A percentile compares a stretch with the other conserved stretches of the same genome.
phyloP scores from a whole-genome alignment of 169 alveolate species.

The Theileria luwenshuni region DNA sequence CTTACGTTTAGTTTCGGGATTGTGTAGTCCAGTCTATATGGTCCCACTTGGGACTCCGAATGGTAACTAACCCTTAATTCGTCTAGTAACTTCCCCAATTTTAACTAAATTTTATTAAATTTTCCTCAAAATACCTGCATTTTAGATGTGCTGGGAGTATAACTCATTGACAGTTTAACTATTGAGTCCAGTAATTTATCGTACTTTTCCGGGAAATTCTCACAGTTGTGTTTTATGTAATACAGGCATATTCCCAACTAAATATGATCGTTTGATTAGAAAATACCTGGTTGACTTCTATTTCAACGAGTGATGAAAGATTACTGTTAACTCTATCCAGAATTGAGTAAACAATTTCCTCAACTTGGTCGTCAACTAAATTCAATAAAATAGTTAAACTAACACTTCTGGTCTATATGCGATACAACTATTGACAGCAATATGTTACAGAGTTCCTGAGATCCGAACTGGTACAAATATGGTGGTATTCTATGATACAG shows the following conservation, averaged over 20 bases:
- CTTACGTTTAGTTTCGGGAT: constrained; percentile 56
- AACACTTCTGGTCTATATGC: constrained; percentile 36
- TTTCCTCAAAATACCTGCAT: constrained; percentile 46
- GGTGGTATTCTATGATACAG: constrained; percentile 34
- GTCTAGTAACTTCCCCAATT: constrained; percentile 38
- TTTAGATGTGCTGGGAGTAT: constrained; percentile 62
- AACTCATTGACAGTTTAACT: constrained; percentile 26
- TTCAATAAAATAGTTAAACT: not conserved
- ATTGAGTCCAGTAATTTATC: constrained; percentile 41
- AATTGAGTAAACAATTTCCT: constrained; percentile 24
- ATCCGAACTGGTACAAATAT: constrained; percentile 32
- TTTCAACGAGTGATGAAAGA: constrained; percentile 34
- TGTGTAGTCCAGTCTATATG: constrained; percentile 65
- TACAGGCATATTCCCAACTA: constrained; percentile 35
- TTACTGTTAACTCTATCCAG: constrained; percentile 33
- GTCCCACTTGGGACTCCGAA: constrained; percentile 52
- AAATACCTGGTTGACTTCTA: constrained; percentile 64
- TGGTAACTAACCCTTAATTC: constrained; percentile 36
- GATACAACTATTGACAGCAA: constrained; percentile 58
- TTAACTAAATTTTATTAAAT: constrained; percentile 16
- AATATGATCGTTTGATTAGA: not conserved
- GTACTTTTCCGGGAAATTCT: constrained; percentile 24
- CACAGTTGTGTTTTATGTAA: constrained; percentile 30
- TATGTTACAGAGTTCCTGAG: constrained; percentile 64
- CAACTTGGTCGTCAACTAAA: constrained; percentile 21